Percentiles rank a stretch among this genome's conserved stretches.
phyloP scores from a whole-genome alignment of 495 filamentous ascomycete genomes.

The Podospora sp. region DNA sequence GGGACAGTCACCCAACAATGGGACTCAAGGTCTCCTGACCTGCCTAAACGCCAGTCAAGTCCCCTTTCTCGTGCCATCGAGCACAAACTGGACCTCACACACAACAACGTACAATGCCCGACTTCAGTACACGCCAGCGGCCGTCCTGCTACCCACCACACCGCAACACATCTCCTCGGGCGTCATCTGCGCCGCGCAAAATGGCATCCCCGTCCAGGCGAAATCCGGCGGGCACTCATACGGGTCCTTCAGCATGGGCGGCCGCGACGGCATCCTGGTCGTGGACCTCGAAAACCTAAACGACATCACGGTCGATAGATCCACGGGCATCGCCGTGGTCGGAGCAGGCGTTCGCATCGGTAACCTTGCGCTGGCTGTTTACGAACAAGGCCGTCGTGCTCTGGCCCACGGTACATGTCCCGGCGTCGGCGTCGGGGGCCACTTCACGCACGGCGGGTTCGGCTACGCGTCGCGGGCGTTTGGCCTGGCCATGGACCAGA shows the following conservation, averaged over 20 bases:
- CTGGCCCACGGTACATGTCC: constrained; percentile 67
- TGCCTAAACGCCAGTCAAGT: constrained; percentile 23
- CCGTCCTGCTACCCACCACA: constrained; percentile 57
- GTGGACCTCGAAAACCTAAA: constrained; percentile 54
- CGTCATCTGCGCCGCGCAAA: constrained; percentile 50
- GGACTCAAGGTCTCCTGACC: background rate
- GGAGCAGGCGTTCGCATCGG: constrained; percentile 62
- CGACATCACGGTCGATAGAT: constrained; percentile 31
- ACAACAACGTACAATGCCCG: constrained; percentile 60
- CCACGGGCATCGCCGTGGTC: constrained; percentile 53
- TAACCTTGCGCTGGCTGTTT: constrained; percentile 57
- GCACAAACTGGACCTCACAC: constrained; percentile 33
- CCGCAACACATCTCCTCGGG: constrained; percentile 52
- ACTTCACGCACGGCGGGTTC: constrained; percentile 69
- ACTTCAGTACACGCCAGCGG: constrained; percentile 55
- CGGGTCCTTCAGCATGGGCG: constrained; percentile 56
- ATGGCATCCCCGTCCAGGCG: constrained; percentile 60
- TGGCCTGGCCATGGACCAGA: constrained; percentile 66
- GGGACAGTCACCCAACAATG: too few relatives aligned
- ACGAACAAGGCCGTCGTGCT: constrained; percentile 54
- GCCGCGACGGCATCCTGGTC: constrained; percentile 52
- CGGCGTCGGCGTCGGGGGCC: constrained; percentile 66
- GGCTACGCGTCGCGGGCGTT: constrained; percentile 64
- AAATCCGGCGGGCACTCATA: constrained; percentile 74
- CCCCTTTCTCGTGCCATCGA: constrained; percentile 21